phyloP scores from a whole-genome alignment of 1,139 yeast genomes.

The Geotrichum bryndzae region DNA sequence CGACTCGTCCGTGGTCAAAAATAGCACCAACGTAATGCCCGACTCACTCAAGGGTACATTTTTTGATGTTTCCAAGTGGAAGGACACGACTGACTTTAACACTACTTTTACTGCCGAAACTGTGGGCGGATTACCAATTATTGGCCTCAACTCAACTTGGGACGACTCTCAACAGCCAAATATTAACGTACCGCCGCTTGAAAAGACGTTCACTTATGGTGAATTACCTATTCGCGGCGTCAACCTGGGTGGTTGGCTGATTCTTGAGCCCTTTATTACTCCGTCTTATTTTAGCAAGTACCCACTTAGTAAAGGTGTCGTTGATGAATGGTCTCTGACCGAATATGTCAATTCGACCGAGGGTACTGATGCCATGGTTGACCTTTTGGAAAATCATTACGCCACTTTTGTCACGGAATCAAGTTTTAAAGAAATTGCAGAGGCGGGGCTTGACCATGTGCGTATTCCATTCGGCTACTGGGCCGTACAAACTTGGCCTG shows the following conservation, averaged over 20 bases:
- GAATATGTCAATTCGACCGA: constrained; percentile 36
- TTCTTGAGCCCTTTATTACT: constrained; percentile 74
- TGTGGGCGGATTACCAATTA: constrained; percentile 36
- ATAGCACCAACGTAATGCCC: constrained; percentile 21
- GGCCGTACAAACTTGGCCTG: constrained; percentile 65
- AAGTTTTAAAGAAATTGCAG: constrained; percentile 58
- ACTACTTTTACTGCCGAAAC: constrained; percentile 34
- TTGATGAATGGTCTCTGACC: constrained; percentile 40
- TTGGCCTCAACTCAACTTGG: constrained; percentile 35
- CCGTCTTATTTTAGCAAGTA: constrained; percentile 65
- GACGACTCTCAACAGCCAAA: constrained; percentile 30
- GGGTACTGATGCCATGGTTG: constrained; percentile 43
- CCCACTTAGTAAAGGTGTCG: constrained; percentile 22
- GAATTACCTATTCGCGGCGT: constrained; percentile 61
- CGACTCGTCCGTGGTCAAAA: background rate
- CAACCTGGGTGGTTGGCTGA: constrained; percentile 88
- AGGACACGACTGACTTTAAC: constrained; percentile 33
- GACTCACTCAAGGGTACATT: constrained; percentile 27
- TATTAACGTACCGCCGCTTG: constrained; percentile 29
- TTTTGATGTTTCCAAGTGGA: constrained; percentile 35
- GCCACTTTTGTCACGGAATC: constrained; percentile 62
- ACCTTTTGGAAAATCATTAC: constrained; percentile 60
- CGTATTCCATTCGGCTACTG: constrained; percentile 90
- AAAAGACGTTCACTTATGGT: constrained; percentile 41
- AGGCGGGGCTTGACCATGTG: constrained; percentile 74